phyloP scores from a whole-genome alignment of 169 alveolate genomes.

The Eimeria brunetti region DNA sequence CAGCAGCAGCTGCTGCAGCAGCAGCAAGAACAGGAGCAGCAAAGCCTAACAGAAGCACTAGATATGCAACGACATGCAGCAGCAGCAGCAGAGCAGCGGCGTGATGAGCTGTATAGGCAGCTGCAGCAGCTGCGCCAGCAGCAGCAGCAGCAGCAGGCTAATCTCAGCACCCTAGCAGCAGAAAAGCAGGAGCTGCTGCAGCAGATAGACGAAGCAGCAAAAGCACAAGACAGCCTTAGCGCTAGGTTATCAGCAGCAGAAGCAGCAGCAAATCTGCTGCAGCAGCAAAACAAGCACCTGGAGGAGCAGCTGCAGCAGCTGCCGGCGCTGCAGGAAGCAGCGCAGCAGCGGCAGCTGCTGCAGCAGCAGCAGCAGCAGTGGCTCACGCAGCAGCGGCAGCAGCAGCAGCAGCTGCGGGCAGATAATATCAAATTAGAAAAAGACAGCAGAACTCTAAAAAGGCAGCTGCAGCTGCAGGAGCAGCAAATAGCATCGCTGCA shows the following conservation, averaged over 20 bases:
- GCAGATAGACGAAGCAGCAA: slow-evolving; percentile 41
- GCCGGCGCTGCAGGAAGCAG: slow-evolving; percentile 49
- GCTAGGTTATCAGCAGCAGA: slow-evolving; percentile 53
- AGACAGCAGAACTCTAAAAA: neutral
- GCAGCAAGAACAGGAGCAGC: slow-evolving; percentile 61
- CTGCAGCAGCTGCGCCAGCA: slow-evolving; percentile 74
- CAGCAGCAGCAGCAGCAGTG: slow-evolving; percentile 74
- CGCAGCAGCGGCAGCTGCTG: slow-evolving; percentile 70
- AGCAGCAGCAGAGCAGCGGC: slow-evolving; percentile 43
- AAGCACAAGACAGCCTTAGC: slow-evolving; percentile 9
- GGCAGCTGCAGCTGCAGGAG: slow-evolving; percentile 65
- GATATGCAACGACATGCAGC: slow-evolving; percentile 30
- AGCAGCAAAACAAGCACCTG: slow-evolving; percentile 53
- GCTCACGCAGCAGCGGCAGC: slow-evolving; percentile 57
- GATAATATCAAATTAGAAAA: slow-evolving; percentile 25
- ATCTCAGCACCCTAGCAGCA: slow-evolving; percentile 19
- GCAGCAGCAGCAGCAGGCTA: slow-evolving; percentile 67
- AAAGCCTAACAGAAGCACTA: neutral
- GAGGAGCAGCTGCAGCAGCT: slow-evolving; percentile 73
- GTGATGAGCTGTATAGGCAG: slow-evolving; percentile 57
- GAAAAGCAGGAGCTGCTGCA: slow-evolving; percentile 56
- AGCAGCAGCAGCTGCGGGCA: slow-evolving; percentile 58
- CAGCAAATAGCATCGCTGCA: slow-evolving; percentile 61
- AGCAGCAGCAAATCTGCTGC: slow-evolving; percentile 62
- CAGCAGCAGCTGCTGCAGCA: slow-evolving; percentile 58